Percentiles rank a stretch among this genome's conserved stretches.
Conservation (phyloP, 75 land plant species). For the Selaginella tamariscina region DNA sequence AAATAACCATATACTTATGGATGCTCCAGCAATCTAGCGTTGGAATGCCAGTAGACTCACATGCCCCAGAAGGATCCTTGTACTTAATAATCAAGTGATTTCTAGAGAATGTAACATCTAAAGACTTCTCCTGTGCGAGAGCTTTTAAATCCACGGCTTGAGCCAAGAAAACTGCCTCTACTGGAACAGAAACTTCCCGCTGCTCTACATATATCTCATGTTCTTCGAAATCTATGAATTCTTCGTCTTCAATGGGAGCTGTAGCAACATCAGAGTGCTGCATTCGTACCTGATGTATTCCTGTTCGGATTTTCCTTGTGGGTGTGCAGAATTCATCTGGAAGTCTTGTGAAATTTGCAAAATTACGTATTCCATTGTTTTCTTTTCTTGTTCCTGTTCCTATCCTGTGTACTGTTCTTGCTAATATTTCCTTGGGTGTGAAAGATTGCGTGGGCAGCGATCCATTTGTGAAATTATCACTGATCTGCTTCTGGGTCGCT, state of each 20-base stretch:
- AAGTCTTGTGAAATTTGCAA: too few species aligned
- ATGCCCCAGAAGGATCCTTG: neutral
- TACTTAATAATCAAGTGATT: neutral
- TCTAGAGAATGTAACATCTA: neutral
- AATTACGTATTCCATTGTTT: too few species aligned
- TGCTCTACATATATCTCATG: neutral
- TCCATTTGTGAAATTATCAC: too few species aligned
- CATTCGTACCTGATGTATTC: too few species aligned
- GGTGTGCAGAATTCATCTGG: too few species aligned
- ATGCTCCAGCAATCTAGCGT: neutral
- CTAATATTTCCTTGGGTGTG: too few species aligned
- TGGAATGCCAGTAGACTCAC: neutral
- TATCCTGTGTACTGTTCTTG: too few species aligned
- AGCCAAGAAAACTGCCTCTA: neutral
- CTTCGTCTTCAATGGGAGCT: neutral
- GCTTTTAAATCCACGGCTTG: neutral
- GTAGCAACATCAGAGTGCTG: too few species aligned
- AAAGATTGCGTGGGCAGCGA: too few species aligned
- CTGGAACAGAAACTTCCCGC: neutral
- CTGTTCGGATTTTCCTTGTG: too few species aligned
- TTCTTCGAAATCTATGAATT: neutral
- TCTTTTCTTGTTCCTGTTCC: too few species aligned
- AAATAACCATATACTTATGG: constrained; percentile 3
- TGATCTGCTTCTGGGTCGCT: too few species aligned
- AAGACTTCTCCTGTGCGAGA: neutral